Evolutionary conservation across 1,284 basidiomycete genomes (phyloP), one percentile per base, ranked within the genome.

Genomic region (Rhodotorula sp.): DNA sequence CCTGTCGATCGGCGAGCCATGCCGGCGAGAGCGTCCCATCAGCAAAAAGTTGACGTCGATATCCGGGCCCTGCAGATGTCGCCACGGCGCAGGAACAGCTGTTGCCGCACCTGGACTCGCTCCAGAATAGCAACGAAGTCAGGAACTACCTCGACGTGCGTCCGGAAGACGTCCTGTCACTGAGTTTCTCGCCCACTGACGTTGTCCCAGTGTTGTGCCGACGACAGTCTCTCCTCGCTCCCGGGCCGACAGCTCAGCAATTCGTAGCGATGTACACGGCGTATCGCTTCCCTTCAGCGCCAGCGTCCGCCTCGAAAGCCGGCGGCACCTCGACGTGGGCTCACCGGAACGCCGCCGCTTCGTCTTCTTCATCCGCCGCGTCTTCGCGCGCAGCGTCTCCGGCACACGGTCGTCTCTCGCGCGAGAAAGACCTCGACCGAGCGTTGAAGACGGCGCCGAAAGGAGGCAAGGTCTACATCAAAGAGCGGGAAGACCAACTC

Each of bases 181-280:
- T 33, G 33, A 15, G 22, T 30, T 30, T 20, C 24, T 30, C 26
- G 17, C 24, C 46, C 10, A 33, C 26, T 17, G 46, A 42, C 10
- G 17, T 29, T 56, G 37, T 46, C 54, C 45, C 6, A 17, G 6
- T 18, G 24, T 7, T 53, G n/a, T 17, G 5, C 20, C 6, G n/a
- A 0, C 0, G 20, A 29, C 69, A 82, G 80, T 80, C 80, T 64
- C 79, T 82, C 48, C 78, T 82, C 42, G 81, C 80, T 22, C 69
- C 79, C 0, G 72, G 76, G 0, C 73, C 78, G 1, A 42, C 71
- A 4, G 76, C 80, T 0, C 79, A 79, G 67, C 48, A 75, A 20
- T 82, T 82, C 68, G 76, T 75, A 5, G 62, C 71, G 37, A 62
- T 75, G 30, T 82, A 82, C 74, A 63, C 78, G 29, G 29, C 55